Evolutionary conservation across 2,329 filamentous ascomycete species (phyloP), one percentile per base, ranked within the genome.

Genomic region (Neoscytalidium dimidiatum): DNA sequence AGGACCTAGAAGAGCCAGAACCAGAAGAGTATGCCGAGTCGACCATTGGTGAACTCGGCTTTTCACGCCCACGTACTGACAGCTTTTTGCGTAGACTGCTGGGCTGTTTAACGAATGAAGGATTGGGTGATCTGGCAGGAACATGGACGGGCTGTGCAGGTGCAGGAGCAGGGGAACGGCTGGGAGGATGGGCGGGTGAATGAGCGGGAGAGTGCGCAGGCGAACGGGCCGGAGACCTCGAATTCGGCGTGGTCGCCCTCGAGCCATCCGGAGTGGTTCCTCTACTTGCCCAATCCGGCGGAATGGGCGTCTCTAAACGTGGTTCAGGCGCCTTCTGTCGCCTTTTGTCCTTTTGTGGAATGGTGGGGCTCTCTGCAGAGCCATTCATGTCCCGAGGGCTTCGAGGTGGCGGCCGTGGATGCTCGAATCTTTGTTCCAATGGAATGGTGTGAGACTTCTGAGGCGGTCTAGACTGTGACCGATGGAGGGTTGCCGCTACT

Each of bases 21-120:
- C 77, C 69, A 8, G 76, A 78, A 53, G 75, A 77, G 66, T 78
- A 78, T 5, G 76, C 76, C 29, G 76, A 78, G 53, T 78, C 76
- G 19, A 65, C 63, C 53, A 51, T 65, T 13, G 65, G 65, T 29
- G 63, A 65, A 28, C 53, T 52, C 26, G 44, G 43, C 46, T 61
- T 65, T 11, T 65, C 63, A n/a, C 53, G 52, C n/a, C 35, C 38
- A 17, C 61, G 61, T 11, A 63, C 17, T 23, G 63, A 60, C 6
- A 65, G 41, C 23, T 53, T 56, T 35, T 65, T 65, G 6, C 56
- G 52, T 29, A 65, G 52, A 33, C 21, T 52, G 21, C 63, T 61
- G 31, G 48, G 46, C 19, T 21, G 53, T 33, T 63, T 63, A 33
- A 51, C 61, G 33, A 48, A 35, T 33, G 63, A 51, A 9, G 48